These are phyloP conservation scores for Mycena citricolor DNA, from an alignment of 1,284 basidiomycete genomes.

Conservation along the genomic window DNA sequence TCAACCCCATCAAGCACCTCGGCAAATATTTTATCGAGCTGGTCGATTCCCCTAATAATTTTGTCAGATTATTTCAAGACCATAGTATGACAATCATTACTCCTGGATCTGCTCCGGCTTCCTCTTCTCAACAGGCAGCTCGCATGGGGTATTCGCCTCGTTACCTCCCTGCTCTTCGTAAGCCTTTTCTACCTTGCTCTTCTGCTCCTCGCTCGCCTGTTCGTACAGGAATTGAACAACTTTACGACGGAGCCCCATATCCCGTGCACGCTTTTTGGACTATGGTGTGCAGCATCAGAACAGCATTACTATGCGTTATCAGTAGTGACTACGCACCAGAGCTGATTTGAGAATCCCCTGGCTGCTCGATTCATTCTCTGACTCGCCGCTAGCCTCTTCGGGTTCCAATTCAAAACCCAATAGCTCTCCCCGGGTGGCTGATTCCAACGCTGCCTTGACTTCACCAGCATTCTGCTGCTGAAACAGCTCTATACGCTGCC, in stretches of 20 bases:
- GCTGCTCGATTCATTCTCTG: too few relatives aligned
- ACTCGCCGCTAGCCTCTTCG: too few relatives aligned
- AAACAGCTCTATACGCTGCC: too few relatives aligned
- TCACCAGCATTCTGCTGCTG: too few relatives aligned
- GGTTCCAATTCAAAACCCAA: too few relatives aligned
- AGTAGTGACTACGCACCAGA: too few relatives aligned
- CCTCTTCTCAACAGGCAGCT: background rate
- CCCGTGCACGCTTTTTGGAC: background rate
- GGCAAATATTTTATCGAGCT: background rate
- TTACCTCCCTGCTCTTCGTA: background rate
- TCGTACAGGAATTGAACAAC: background rate
- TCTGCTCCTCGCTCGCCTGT: background rate
- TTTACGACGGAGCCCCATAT: background rate
- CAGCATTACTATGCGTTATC: too few relatives aligned
- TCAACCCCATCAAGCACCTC: constrained; percentile 4
- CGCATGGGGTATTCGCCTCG: background rate
- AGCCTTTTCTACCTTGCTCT: background rate
- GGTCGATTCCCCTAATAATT: constrained; percentile 1
- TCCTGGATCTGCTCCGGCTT: constrained; percentile 5
- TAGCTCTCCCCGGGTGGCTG: too few relatives aligned
- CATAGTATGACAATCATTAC: background rate
- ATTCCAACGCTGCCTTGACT: too few relatives aligned
- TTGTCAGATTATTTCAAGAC: background rate
- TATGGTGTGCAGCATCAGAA: too few relatives aligned
- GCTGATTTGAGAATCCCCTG: too few relatives aligned